Evolutionary conservation across 2,329 filamentous ascomycete genomes (phyloP).

Genomic region (Zasmidium angulare): DNA sequence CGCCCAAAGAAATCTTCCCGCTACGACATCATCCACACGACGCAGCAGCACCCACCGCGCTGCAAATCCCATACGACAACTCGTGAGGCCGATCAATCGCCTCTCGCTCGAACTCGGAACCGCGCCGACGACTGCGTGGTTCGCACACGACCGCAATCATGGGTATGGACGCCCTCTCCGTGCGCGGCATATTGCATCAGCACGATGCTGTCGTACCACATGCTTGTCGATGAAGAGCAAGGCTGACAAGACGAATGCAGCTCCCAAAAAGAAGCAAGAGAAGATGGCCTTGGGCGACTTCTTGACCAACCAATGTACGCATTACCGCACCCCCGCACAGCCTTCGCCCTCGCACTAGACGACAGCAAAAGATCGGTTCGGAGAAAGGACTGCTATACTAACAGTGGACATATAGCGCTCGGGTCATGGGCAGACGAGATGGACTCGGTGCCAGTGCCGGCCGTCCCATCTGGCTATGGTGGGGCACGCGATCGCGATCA

Average conservation of each 20-base stretch:
- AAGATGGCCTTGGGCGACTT: constrained; percentile 98
- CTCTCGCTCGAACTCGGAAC: constrained; percentile 8
- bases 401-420: constrained; percentile 53
- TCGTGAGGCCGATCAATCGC: constrained; percentile 7
- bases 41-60: constrained; percentile 12
- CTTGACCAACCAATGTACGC: constrained; percentile 80
- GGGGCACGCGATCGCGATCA: constrained; percentile 29
- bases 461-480: constrained; percentile 28
- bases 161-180: constrained; percentile 37
- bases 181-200: constrained; percentile 11
- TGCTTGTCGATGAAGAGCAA: not conserved
- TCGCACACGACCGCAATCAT: constrained; percentile 57
- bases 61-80: constrained; percentile 2
- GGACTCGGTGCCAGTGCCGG: constrained; percentile 54
- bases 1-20: constrained; percentile 1
- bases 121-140: constrained; percentile 21
- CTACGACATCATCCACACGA: not conserved
- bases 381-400: constrained; percentile 13
- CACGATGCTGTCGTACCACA: not conserved
- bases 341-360: not conserved
- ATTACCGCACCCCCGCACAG: constrained; percentile 2
- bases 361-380: not conserved
- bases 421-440: constrained; percentile 99
- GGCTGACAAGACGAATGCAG: constrained; percentile 27
- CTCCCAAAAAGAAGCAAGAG: constrained; percentile 83